Percentiles rank a stretch among this genome's conserved stretches.
These are phyloP conservation scores for Penicillium sp. DNA, from an alignment of 2,329 filamentous ascomycete genomes.

Conservation along the genomic window DNA sequence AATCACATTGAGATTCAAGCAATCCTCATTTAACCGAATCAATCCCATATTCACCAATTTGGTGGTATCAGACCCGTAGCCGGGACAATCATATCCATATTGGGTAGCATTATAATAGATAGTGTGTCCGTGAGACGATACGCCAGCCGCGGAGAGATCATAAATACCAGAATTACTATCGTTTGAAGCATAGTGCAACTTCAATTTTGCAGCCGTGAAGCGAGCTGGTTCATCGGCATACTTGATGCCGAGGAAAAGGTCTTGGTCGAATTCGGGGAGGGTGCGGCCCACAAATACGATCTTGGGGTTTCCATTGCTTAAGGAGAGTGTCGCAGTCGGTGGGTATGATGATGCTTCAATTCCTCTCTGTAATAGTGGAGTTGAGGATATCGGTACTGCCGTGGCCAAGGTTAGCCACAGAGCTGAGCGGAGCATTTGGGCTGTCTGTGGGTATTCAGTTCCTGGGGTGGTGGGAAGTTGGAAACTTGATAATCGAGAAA, in stretches of 20 bases:
- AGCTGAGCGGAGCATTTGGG: conserved; percentile 1
- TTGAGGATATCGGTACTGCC: background rate
- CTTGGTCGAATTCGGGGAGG: conserved; percentile 33
- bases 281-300: conserved; percentile 33
- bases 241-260: conserved; percentile 37
- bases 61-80: conserved; percentile 36
- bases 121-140: background rate
- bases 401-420: conserved; percentile 12
- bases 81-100: conserved; percentile 39
- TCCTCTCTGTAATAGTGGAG: background rate
- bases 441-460: background rate
- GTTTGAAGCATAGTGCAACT: conserved; percentile 25
- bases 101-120: conserved; percentile 35
- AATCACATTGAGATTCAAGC: conserved; percentile 35
- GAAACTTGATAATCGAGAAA: background rate
- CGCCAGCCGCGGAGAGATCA: background rate
- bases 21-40: conserved; percentile 32
- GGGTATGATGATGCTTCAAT: conserved; percentile 20
- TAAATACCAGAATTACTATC: conserved; percentile 29
- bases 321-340: conserved; percentile 25
- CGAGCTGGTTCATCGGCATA: conserved; percentile 34
- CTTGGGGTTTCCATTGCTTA: conserved; percentile 10
- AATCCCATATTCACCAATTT: conserved; percentile 27
- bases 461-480: background rate
- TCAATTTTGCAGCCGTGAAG: conserved; percentile 32